Evolutionary conservation across 805 yeast genomes (phyloP), one percentile per base, ranked within the genome.

Genomic region (Nakazawaea laoshanensis): DNA sequence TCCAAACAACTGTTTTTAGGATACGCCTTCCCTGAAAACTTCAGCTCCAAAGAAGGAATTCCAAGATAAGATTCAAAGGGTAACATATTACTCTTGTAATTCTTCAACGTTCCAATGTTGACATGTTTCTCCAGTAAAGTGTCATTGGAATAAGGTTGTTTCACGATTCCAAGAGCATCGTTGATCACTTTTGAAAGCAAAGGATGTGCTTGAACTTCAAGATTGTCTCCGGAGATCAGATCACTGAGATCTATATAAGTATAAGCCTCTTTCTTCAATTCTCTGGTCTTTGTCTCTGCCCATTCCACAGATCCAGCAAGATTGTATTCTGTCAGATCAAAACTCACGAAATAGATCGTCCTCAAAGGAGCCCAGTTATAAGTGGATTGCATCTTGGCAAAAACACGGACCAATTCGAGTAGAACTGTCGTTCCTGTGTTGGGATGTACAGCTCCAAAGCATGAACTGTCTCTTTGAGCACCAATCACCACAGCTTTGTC

Each of bases 281-380:
- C 66, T 16, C 68, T 66, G n/a, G 59, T 51, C 36, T 68, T 67
- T 23, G 63, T 58, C 43, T 80, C 83, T 5, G 78, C 64, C 68
- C 88, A 76, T 46, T 81, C 89, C 0, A 87, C 67, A n/a, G 84
- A 66, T 0, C 97, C 97, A 0, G 92, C 95, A 43, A 67, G 59
- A 49, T 87, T 87, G 47, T 80, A 86, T 40, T 77, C 75, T 0
- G 81, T 61, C 1, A 83, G 96, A 46, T 88, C 94, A 61, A 82
- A 86, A 1, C 95, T 83, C 0, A 75, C 74, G 57, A 88, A 87
- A 47, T 79, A 78, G 10, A 88, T 77, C 3, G 88, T 67, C 51
- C 97, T 69, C 24, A 86, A 53, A 0, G 97, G 96, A 29, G 64
- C 61, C 96, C 96, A 88, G 39, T 77, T 74, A 44, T 67, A 68